Evolutionary conservation across 2,329 filamentous ascomycete genomes (phyloP).

Genomic region (Colletotrichum filicis): DNA sequence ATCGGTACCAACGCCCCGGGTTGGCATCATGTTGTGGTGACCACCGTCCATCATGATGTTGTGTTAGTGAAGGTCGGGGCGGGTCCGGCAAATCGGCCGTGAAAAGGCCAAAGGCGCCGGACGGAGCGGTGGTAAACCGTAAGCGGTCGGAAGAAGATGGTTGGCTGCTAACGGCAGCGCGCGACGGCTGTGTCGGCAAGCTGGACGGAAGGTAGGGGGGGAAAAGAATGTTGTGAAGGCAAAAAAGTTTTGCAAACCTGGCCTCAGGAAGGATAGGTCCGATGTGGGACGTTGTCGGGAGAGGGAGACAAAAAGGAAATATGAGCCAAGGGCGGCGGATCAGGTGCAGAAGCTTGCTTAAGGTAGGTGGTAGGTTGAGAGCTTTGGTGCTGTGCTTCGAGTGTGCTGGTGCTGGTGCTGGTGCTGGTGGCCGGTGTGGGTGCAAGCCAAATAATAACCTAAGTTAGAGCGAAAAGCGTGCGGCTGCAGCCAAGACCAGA

Average conservation of each 20-base stretch:
- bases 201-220: not conserved
- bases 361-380: too few species aligned
- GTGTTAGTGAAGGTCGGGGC: conserved; percentile 24
- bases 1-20: conserved; percentile 10
- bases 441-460: not conserved
- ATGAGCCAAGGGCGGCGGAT: conserved; percentile 10
- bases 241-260: conserved; percentile 16
- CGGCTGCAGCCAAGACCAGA: not conserved
- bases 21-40: not conserved
- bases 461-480: not conserved
- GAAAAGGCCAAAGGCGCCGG: conserved; percentile 24
- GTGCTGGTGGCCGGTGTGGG: not conserved
- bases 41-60: conserved; percentile 1
- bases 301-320: conserved; percentile 21
- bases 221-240: not conserved
- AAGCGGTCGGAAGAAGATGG: conserved; percentile 3
- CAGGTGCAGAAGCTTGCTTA: not conserved
- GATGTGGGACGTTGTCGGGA: conserved; percentile 29
- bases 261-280: conserved; percentile 10
- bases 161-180: conserved; percentile 13
- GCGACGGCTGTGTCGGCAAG: not conserved
- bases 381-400: too few species aligned
- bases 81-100: conserved; percentile 32
- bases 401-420: too few species aligned
- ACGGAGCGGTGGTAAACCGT: conserved; percentile 9